A percentile compares a stretch with the other conserved stretches of the same genome.
Conservation (phyloP, 2,329 filamentous ascomycete species). For the Pseudogymnoascus verrucosus region DNA sequence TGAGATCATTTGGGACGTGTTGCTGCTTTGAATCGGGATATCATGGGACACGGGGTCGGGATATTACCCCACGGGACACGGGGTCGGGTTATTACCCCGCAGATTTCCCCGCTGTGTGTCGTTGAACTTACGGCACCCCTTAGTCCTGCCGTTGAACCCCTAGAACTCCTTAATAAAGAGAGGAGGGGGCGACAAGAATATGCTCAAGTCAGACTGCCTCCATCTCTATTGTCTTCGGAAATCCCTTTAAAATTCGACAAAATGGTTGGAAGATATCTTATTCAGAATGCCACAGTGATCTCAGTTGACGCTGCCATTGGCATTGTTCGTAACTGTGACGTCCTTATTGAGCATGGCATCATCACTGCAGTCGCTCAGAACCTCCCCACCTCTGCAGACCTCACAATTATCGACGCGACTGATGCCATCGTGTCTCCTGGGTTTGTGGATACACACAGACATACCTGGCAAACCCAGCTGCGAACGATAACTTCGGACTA, state of each 20-base stretch:
- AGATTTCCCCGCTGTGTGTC: neutral
- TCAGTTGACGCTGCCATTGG: slow-evolving; percentile 9
- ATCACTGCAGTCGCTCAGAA: slow-evolving; percentile 8
- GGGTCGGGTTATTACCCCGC: neutral
- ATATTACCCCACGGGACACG: too few species aligned
- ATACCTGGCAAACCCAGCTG: slow-evolving; percentile 10
- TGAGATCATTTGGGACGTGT: too few species aligned
- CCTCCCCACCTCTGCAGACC: neutral
- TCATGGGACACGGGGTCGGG: too few species aligned
- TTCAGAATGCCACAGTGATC: slow-evolving; percentile 9
- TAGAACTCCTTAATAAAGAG: neutral
- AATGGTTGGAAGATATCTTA: neutral
- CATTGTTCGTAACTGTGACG: neutral
- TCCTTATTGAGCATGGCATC: slow-evolving; percentile 3
- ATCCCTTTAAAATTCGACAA: neutral
- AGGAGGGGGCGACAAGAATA: neutral
- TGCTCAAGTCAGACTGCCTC: neutral
- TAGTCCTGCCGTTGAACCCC: too few species aligned
- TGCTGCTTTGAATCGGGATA: too few species aligned
- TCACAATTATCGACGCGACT: slow-evolving; percentile 1
- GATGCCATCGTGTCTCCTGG: slow-evolving; percentile 9
- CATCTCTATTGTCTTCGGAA: neutral
- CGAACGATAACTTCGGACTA: slow-evolving; percentile 8
- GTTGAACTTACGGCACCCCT: neutral
- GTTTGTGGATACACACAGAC: slow-evolving; percentile 10